Evolutionary conservation across 179 eudicot species (phyloP), one percentile per base, ranked within the genome.

Genomic region (Sideroxylon spinosum): DNA sequence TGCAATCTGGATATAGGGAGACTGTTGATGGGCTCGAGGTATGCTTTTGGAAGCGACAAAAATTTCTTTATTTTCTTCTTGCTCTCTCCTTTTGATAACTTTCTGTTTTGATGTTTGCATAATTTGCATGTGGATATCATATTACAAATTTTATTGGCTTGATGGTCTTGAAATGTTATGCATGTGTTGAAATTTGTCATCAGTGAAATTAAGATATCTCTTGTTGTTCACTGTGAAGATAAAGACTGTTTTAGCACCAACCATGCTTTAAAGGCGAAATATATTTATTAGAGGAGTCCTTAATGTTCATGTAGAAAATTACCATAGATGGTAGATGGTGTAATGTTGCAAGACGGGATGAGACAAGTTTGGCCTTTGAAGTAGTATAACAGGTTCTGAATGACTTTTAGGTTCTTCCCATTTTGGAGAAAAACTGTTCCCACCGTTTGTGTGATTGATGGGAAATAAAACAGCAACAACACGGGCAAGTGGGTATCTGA

Each of bases 11-110:
- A 80, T 95, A 95, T 90, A 86, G 86, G 87, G 99, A 95, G 89
- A 91, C 95, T 64, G 93, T 91, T 84, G 99, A 95, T 81, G 99
- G 99, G 73, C 91, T 95, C 73, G 99, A 95, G 99, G 99, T 95
- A 81, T 76, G 50, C 37, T 48, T 71, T 79, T 68, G 37, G 49
- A 20, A 29, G 59, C 56, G 69, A 53, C 68, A 65, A 23, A 22
- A 76, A 12, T 66, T 57, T 65, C 29, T 68, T 48, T 52, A 37
- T 37, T 37, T 37, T 37, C 44, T 37, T 37, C 44, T 37, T 37
- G 44, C 44, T 37, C 4, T 37, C 44, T 37, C 44, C 44, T 29
- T 29, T 29, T 37, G 44, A 1, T 37, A 37, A 37, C 44, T 37
- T 37, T 37, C 4, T 37, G 44, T 37, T 37, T 37, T 37, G 44